Percentiles rank a stretch among this genome's conserved stretches.
These are phyloP conservation scores for Poronia punctata DNA, from an alignment of 495 filamentous ascomycete species.

Conservation along the genomic window DNA sequence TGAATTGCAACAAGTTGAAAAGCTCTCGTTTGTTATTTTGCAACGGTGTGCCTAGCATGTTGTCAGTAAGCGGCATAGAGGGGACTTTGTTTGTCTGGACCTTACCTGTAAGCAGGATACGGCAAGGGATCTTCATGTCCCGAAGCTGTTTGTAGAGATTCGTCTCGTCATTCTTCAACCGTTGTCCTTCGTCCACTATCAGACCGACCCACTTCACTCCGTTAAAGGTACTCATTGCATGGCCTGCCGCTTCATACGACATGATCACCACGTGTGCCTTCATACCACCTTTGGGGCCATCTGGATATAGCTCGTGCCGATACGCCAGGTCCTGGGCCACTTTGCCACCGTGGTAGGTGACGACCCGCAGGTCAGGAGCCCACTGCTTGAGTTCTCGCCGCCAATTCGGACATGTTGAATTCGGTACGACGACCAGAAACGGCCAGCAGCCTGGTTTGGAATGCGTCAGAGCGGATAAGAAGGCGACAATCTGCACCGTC, in stretches of 20 bases:
- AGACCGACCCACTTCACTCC: conserved; percentile 76
- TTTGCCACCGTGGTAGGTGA: conserved; percentile 78
- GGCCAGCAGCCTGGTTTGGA: conserved; percentile 76
- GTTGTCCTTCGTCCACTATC: conserved; percentile 93
- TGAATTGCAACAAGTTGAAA: conserved; percentile 92
- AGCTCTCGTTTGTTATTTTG: conserved; percentile 94
- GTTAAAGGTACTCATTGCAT: conserved; percentile 60
- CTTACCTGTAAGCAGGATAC: conserved; percentile 68
- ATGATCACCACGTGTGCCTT: conserved; percentile 89
- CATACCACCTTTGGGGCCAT: conserved; percentile 44
- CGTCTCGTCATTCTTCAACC: conserved; percentile 88
- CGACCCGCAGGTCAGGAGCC: conserved; percentile 78
- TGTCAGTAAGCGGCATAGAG: conserved; percentile 10
- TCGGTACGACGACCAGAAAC: conserved; percentile 88
- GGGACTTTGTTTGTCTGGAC: conserved; percentile 9
- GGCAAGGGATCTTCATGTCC: conserved; percentile 66
- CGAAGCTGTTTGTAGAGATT: conserved; percentile 68
- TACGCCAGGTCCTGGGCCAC: conserved; percentile 62
- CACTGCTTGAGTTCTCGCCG: conserved; percentile 92
- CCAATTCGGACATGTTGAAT: conserved; percentile 95
- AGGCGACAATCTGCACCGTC: conserved; percentile 87
- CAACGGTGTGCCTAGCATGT: conserved; percentile 58
- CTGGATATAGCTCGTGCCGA: conserved; percentile 77
- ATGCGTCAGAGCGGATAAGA: conserved; percentile 70
- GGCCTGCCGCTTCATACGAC: conserved; percentile 80